Evolutionary conservation across 768 basidiomycete genomes (phyloP).

Genomic region (Naganishia randhawae): DNA sequence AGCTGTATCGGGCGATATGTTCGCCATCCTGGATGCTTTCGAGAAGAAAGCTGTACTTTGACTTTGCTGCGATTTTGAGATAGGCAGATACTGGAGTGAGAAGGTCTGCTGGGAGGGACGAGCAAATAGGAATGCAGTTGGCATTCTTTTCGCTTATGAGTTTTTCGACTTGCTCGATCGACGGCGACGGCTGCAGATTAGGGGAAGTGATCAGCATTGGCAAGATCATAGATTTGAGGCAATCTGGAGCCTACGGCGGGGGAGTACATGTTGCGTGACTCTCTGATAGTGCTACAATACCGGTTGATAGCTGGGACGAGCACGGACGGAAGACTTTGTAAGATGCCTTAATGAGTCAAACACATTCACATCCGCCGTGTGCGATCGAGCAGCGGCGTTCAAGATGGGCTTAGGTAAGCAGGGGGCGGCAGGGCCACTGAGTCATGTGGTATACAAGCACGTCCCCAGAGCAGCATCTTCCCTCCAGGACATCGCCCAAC

Average conservation of each 20-base stretch:
- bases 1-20: constrained; percentile 87
- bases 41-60: constrained; percentile 88
- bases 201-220: neutral
- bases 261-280: constrained; percentile 9
- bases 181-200: constrained; percentile 52
- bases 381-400: constrained; percentile 21
- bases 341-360: too few species aligned
- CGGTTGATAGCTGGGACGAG: too few species aligned
- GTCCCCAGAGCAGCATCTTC: neutral
- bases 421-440: neutral
- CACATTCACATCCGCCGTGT: too few species aligned
- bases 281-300: neutral
- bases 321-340: too few species aligned
- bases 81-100: constrained; percentile 97
- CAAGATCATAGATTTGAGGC: neutral
- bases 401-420: neutral
- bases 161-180: constrained; percentile 67
- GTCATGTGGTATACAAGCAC: neutral
- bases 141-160: constrained; percentile 78
- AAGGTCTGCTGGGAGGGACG: constrained; percentile 90
- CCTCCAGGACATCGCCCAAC: neutral
- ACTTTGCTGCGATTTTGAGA: constrained; percentile 83
- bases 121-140: constrained; percentile 88
- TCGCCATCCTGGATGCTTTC: constrained; percentile 90
- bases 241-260: neutral